Evolutionary conservation across 495 filamentous ascomycete genomes (phyloP).

Genomic region (Aspergillus cavernicola): DNA sequence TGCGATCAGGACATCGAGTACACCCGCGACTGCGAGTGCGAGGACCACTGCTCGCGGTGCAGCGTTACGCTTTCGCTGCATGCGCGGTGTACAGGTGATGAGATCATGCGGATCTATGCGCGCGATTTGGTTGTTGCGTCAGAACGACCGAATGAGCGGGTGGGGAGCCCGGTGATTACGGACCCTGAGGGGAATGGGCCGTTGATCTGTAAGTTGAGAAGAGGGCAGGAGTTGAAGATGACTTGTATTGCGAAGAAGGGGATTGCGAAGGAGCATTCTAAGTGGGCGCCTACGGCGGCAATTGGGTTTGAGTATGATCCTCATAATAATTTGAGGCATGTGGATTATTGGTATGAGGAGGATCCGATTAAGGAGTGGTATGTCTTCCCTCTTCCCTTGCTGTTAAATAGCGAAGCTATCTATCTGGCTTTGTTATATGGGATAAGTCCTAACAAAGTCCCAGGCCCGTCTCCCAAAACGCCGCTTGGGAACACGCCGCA

Average conservation of each 20-base stretch:
- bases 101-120: conserved; percentile 86
- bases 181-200: conserved; percentile 76
- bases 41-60: conserved; percentile 86
- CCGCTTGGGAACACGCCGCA: conserved; percentile 75
- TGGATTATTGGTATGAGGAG: conserved; percentile 91
- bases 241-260: conserved; percentile 96
- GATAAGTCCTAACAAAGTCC: too few relatives aligned
- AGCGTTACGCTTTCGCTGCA: conserved; percentile 78
- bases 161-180: conserved; percentile 81
- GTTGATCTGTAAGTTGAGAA: conserved; percentile 83
- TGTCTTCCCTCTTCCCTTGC: conserved; percentile 35
- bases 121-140: conserved; percentile 70
- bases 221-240: conserved; percentile 82
- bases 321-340: conserved; percentile 84
- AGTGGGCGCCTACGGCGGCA: conserved; percentile 89
- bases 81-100: conserved; percentile 74
- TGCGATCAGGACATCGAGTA: conserved; percentile 79
- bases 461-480: conserved; percentile 87
- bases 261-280: conserved; percentile 97
- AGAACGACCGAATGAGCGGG: conserved; percentile 60
- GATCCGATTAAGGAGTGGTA: conserved; percentile 87
- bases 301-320: conserved; percentile 98
- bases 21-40: conserved; percentile 94
- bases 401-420: too few relatives aligned
- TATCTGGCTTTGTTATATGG: too few relatives aligned